phyloP scores from a whole-genome alignment of 2,329 filamentous ascomycete genomes.

The Nothophoma quercina region DNA sequence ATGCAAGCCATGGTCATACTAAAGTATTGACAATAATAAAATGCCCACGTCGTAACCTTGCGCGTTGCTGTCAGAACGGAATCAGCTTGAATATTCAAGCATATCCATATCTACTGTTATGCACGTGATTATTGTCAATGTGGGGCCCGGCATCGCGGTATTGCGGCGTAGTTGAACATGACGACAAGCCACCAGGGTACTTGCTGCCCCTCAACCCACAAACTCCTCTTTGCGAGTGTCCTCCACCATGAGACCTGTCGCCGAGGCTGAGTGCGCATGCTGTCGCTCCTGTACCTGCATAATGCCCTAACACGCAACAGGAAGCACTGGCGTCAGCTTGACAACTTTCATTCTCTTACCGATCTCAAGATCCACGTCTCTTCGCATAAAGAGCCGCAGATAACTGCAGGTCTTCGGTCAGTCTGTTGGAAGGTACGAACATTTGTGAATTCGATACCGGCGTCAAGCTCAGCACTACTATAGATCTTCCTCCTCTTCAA shows the following conservation, averaged over 20 bases:
- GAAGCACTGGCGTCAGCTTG: slow-evolving; percentile 48
- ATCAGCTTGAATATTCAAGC: neutral
- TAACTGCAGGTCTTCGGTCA: slow-evolving; percentile 76
- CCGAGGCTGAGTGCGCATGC: slow-evolving; percentile 43
- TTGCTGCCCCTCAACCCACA: slow-evolving; percentile 25
- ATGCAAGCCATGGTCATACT: neutral
- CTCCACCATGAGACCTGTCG: slow-evolving; percentile 40
- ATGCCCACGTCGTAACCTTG: neutral
- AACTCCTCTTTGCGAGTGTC: slow-evolving; percentile 6
- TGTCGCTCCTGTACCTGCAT: neutral
- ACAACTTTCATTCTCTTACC: slow-evolving; percentile 47
- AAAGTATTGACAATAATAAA: slow-evolving; percentile 3
- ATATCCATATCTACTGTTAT: neutral
- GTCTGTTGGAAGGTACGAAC: slow-evolving; percentile 84
- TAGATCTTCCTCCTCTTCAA: slow-evolving; percentile 84
- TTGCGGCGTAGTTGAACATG: slow-evolving; percentile 19
- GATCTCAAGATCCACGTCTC: slow-evolving; percentile 49
- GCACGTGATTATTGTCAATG: slow-evolving; percentile 20
- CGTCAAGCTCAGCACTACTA: slow-evolving; percentile 11
- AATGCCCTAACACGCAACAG: slow-evolving; percentile 30
- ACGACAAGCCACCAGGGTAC: slow-evolving; percentile 42
- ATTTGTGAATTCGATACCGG: neutral
- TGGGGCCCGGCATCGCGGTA: slow-evolving; percentile 28
- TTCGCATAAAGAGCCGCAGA: slow-evolving; percentile 45
- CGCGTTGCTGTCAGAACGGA: neutral